These are phyloP conservation scores for Cystobasidiaceae sp. DNA, from an alignment of 1,284 basidiomycete genomes.

Conservation along the genomic window DNA sequence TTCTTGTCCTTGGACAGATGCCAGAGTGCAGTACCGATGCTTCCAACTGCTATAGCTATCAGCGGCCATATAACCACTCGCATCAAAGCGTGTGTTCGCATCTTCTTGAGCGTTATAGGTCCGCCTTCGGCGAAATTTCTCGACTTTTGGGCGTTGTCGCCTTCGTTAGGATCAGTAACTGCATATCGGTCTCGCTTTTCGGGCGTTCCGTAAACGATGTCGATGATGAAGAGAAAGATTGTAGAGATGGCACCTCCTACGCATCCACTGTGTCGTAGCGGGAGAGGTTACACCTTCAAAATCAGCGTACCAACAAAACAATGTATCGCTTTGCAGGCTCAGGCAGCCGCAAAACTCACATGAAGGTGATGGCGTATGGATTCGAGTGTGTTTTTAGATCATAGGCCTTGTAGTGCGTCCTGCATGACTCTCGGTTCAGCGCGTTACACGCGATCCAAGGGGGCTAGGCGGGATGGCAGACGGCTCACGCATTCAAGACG, in stretches of 20 bases:
- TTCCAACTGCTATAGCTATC: neutral
- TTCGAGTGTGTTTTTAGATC: neutral
- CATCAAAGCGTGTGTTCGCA: conserved; percentile 2
- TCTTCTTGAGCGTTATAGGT: conserved; percentile 2
- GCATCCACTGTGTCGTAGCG: neutral
- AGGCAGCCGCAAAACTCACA: neutral
- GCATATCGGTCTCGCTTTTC: neutral
- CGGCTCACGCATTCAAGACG: conserved; percentile 3
- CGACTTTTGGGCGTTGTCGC: neutral
- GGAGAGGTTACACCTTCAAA: neutral
- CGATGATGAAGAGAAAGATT: conserved; percentile 10
- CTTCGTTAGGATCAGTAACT: neutral
- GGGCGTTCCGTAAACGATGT: neutral
- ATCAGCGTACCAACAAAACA: neutral
- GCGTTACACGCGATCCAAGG: too few species aligned
- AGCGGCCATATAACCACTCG: conserved; percentile 4
- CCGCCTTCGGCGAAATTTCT: conserved; percentile 8
- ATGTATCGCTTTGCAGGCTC: neutral
- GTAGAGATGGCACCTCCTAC: conserved; percentile 18
- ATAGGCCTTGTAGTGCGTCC: neutral
- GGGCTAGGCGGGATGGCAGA: too few species aligned
- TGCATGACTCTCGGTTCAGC: neutral
- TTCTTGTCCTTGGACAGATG: neutral
- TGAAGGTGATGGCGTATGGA: conserved; percentile 7
- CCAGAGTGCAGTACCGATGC: conserved; percentile 5